A percentile compares a stretch with the other conserved stretches of the same genome.
Conservation (phyloP, 1,139 yeast species). For the Geotrichum carabidarum region DNA sequence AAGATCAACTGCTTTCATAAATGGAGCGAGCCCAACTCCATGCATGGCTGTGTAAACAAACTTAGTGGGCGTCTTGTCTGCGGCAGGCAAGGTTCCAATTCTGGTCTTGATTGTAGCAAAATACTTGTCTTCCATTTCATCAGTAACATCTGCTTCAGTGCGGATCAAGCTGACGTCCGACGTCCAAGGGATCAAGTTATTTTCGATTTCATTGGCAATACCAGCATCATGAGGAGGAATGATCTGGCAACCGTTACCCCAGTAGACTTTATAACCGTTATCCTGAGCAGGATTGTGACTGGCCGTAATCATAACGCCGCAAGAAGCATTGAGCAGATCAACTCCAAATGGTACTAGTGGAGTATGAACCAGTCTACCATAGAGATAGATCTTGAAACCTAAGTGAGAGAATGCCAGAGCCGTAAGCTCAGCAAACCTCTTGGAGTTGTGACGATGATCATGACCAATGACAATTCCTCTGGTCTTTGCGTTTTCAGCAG, state of each 20-base stretch:
- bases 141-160: constrained; percentile 18
- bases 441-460: constrained; percentile 83
- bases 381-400: constrained; percentile 64
- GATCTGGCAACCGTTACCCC: constrained; percentile 90
- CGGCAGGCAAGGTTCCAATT: constrained; percentile 13
- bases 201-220: constrained; percentile 60
- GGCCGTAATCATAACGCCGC: constrained; percentile 95
- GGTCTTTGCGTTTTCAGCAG: constrained; percentile 33
- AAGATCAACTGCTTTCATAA: constrained; percentile 31
- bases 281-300: constrained; percentile 92
- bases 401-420: constrained; percentile 66
- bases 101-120: constrained; percentile 22
- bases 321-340: constrained; percentile 56
- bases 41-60: constrained; percentile 93
- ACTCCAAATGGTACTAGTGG: constrained; percentile 91
- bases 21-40: constrained; percentile 65
- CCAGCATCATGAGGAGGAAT: constrained; percentile 82
- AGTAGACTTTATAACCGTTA: constrained; percentile 93
- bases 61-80: constrained; percentile 34
- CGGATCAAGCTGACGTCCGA: constrained; percentile 23
- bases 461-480: constrained; percentile 74
- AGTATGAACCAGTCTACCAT: constrained; percentile 68
- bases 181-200: constrained; percentile 59
- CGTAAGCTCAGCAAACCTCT: constrained; percentile 70
- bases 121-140: constrained; percentile 25